phyloP scores from a whole-genome alignment of 345 rosid species.

The Lumnitzera littorea region DNA sequence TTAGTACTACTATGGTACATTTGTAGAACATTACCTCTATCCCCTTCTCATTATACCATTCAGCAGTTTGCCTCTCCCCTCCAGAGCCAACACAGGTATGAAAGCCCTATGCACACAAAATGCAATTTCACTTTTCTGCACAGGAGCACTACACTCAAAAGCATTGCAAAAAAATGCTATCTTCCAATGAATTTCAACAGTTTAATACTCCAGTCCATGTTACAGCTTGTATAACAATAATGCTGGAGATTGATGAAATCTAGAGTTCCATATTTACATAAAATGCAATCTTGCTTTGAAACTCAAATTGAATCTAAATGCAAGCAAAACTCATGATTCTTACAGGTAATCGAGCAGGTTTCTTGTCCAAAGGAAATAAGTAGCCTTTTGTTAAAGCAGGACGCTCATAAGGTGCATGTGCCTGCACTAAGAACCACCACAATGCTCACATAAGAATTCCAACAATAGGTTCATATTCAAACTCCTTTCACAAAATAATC shows the following conservation, averaged over 20 bases:
- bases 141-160: no score
- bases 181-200: no score
- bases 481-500: neutral
- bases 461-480: neutral
- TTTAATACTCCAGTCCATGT: no score
- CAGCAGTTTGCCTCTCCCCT: slow-evolving; percentile 91
- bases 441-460: neutral
- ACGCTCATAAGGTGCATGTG: slow-evolving; percentile 89
- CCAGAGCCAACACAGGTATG: slow-evolving; percentile 99
- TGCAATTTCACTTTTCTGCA: neutral
- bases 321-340: slow-evolving; percentile 13
- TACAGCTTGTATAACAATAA: no score
- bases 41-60: slow-evolving; percentile 95
- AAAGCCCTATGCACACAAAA: slow-evolving; percentile 52
- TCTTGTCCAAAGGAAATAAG: slow-evolving; percentile 84
- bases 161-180: no score
- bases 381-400: slow-evolving; percentile 95
- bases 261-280: no score
- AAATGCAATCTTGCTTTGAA: no score
- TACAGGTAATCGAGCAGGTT: slow-evolving; percentile 93
- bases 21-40: slow-evolving; percentile 51
- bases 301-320: neutral
- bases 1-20: no score
- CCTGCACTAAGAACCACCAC: slow-evolving; percentile 28
- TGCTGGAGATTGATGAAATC: no score